Percentiles rank a stretch among this genome's conserved stretches.
phyloP scores from a whole-genome alignment of 2,329 filamentous ascomycete genomes.

The Alternaria sp. region DNA sequence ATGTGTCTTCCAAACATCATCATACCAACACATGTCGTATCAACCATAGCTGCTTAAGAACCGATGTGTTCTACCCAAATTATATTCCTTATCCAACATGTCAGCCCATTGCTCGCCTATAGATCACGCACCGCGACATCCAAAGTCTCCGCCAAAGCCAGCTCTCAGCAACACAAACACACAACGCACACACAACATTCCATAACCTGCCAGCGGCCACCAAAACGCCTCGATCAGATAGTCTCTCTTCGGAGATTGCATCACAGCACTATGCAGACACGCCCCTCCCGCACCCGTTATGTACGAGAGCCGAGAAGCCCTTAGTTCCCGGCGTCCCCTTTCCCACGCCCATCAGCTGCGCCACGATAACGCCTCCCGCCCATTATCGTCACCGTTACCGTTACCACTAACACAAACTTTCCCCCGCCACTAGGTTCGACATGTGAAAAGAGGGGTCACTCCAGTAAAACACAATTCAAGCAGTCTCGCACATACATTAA shows the following conservation, averaged over 20 bases:
- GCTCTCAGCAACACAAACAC: not conserved
- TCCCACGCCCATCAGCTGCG: not conserved
- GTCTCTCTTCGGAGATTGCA: not conserved
- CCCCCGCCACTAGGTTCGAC: not conserved
- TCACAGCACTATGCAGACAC: not conserved
- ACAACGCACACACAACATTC: not conserved
- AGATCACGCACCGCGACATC: not conserved
- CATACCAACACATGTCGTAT: not conserved
- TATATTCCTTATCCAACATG: not conserved
- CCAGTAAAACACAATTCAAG: not conserved
- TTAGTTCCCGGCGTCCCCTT: not conserved
- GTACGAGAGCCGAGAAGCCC: not conserved
- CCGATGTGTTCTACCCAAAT: not conserved
- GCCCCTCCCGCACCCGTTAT: not conserved
- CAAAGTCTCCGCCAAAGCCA: not conserved
- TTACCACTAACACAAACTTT: not conserved
- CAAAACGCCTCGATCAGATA: not conserved
- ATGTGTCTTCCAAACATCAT: not conserved
- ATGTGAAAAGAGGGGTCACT: not conserved
- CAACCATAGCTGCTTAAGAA: not conserved
- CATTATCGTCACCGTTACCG: not conserved
- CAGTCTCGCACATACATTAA: not conserved
- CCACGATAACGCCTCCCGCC: not conserved
- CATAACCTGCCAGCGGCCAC: not conserved
- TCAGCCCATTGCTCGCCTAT: not conserved